Percentiles rank a stretch among this genome's conserved stretches.
These are phyloP conservation scores for Colletotrichum viniferum DNA, from an alignment of 2,329 filamentous ascomycete species.

Conservation along the genomic window DNA sequence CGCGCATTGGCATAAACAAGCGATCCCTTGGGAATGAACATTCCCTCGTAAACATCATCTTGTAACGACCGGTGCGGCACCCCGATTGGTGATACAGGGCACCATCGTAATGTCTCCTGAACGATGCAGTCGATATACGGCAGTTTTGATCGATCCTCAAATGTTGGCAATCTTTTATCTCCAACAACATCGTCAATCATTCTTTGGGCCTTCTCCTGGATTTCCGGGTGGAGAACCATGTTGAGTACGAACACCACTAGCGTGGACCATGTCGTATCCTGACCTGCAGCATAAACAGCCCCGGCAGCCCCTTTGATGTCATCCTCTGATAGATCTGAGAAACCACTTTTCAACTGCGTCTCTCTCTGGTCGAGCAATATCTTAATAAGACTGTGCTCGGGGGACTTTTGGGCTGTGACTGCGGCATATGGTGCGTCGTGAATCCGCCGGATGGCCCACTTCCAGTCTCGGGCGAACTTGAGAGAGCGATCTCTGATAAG, in stretches of 20 bases:
- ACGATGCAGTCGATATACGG: slow-evolving; percentile 51
- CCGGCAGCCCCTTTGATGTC: slow-evolving; percentile 53
- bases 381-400: slow-evolving; percentile 20
- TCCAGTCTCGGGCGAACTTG: slow-evolving; percentile 31
- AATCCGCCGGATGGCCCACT: slow-evolving; percentile 38
- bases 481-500: slow-evolving; percentile 32
- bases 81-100: slow-evolving; percentile 49
- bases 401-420: neutral
- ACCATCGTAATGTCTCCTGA: slow-evolving; percentile 50
- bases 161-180: slow-evolving; percentile 44
- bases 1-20: slow-evolving; percentile 44
- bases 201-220: slow-evolving; percentile 50
- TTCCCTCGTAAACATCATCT: slow-evolving; percentile 61
- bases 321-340: slow-evolving; percentile 41
- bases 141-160: slow-evolving; percentile 48
- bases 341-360: slow-evolving; percentile 24
- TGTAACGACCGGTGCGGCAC: slow-evolving; percentile 53
- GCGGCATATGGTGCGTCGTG: slow-evolving; percentile 47
- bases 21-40: slow-evolving; percentile 58
- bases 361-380: slow-evolving; percentile 29
- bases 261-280: slow-evolving; percentile 49
- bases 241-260: slow-evolving; percentile 24
- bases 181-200: slow-evolving; percentile 52
- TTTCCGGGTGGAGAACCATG: slow-evolving; percentile 35
- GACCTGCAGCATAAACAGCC: slow-evolving; percentile 50